Evolutionary conservation across 805 yeast genomes (phyloP).

Genomic region (Hanseniaspora hatyaiensis): DNA sequence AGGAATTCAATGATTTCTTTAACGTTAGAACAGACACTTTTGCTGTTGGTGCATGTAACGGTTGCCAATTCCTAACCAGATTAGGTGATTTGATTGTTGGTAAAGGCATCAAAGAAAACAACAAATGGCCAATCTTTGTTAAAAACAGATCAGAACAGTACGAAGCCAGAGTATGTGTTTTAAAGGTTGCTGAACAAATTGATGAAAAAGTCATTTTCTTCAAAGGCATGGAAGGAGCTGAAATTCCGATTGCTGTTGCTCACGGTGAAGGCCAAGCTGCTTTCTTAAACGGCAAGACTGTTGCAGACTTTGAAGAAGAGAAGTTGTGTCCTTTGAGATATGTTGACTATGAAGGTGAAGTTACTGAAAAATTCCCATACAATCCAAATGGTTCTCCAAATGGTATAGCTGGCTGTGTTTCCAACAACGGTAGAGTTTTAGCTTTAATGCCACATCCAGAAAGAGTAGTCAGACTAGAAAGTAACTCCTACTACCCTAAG

Average conservation of each 20-base stretch:
- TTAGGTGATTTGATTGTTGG: constrained; percentile 56
- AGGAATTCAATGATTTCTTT: constrained; percentile 71
- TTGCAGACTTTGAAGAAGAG: constrained; percentile 38
- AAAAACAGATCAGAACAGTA: constrained; percentile 86
- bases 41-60: constrained; percentile 97
- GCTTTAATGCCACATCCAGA: constrained; percentile 99
- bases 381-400: constrained; percentile 94
- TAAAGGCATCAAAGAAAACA: constrained; percentile 59
- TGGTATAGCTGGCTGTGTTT: constrained; percentile 84
- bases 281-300: constrained; percentile 40
- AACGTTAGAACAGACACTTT: constrained; percentile 80
- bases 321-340: constrained; percentile 61
- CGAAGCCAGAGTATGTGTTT: constrained; percentile 71
- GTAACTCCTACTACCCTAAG: constrained; percentile 83
- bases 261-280: constrained; percentile 96
- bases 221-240: constrained; percentile 84
- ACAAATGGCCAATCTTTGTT: constrained; percentile 91
- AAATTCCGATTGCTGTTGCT: constrained; percentile 92
- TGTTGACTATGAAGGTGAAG: constrained; percentile 82
- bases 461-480: constrained; percentile 75
- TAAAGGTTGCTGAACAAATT: constrained; percentile 32
- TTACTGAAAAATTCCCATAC: constrained; percentile 74
- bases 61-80: constrained; percentile 90
- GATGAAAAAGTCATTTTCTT: constrained; percentile 73
- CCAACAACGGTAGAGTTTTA: constrained; percentile 86